Evolutionary conservation across 2,329 filamentous ascomycete species (phyloP).

Genomic region (Claviceps sp.): DNA sequence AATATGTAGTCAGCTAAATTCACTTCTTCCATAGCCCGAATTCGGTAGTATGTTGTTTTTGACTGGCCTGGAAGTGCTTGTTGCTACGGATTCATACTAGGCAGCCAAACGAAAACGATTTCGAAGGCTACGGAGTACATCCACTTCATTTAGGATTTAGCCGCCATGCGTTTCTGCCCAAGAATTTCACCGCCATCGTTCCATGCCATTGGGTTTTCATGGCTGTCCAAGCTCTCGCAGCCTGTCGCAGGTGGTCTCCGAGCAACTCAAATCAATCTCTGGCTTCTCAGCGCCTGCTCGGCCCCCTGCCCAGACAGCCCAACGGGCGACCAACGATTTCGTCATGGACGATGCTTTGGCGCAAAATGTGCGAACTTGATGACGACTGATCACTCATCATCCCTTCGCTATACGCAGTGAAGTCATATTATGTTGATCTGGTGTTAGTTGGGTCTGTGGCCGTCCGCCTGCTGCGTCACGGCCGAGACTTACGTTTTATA

Average conservation of each 20-base stretch:
- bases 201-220: background rate
- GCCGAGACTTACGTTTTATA: background rate
- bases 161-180: background rate
- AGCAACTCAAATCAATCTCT: background rate
- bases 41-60: background rate
- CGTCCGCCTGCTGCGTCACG: background rate
- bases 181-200: background rate
- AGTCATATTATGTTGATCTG: too few relatives aligned
- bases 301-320: background rate
- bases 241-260: background rate
- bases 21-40: background rate
- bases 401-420: too few relatives aligned
- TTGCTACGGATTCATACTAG: background rate
- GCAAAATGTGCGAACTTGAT: too few relatives aligned
- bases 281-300: background rate
- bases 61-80: background rate
- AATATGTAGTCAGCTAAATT: background rate
- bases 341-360: background rate
- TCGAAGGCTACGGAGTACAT: background rate
- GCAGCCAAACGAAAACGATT: background rate
- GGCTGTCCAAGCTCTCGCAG: background rate
- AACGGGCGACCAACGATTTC: background rate
- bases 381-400: too few relatives aligned
- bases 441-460: background rate
- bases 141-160: background rate